phyloP scores from a whole-genome alignment of 306 rosid genomes.

The Quercus gilva region DNA sequence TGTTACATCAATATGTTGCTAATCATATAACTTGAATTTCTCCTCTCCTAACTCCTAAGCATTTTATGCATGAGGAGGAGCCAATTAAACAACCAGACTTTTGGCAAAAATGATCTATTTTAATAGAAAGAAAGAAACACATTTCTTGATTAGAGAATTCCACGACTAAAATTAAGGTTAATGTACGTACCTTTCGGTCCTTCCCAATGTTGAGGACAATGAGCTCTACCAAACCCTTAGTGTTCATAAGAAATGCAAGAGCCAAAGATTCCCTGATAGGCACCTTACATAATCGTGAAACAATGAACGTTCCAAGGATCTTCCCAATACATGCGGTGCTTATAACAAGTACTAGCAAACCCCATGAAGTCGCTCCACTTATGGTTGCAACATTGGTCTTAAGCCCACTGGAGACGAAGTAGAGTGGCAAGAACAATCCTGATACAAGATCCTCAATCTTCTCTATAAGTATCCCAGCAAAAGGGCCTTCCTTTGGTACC shows the following conservation, averaged over 20 bases:
- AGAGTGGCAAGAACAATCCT: conserved; percentile 59
- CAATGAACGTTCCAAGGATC: conserved; percentile 47
- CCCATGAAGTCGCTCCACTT: conserved; percentile 63
- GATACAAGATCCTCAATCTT: conserved; percentile 66
- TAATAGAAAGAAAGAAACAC: too few relatives aligned
- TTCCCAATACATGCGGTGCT: conserved; percentile 71
- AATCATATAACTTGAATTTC: too few relatives aligned
- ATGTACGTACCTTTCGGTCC: conserved; percentile 57
- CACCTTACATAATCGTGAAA: conserved; percentile 36
- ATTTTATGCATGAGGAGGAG: too few relatives aligned
- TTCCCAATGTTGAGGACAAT: conserved; percentile 82
- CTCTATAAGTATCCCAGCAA: conserved; percentile 61
- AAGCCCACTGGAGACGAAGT: conserved; percentile 68
- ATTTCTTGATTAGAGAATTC: not conserved
- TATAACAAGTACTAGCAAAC: conserved; percentile 46
- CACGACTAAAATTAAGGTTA: not conserved
- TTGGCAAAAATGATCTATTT: too few relatives aligned
- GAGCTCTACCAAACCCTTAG: conserved; percentile 76
- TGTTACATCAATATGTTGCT: too few relatives aligned
- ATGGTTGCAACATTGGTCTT: conserved; percentile 72
- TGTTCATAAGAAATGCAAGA: conserved; percentile 78
- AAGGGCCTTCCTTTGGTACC: conserved; percentile 70
- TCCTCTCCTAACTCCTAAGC: too few relatives aligned
- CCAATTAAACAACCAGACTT: too few relatives aligned
- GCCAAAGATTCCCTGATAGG: conserved; percentile 60